Base-by-base conservation (phyloP, 805 yeast genomes). In the Jamesozyma hellenica region DNA sequence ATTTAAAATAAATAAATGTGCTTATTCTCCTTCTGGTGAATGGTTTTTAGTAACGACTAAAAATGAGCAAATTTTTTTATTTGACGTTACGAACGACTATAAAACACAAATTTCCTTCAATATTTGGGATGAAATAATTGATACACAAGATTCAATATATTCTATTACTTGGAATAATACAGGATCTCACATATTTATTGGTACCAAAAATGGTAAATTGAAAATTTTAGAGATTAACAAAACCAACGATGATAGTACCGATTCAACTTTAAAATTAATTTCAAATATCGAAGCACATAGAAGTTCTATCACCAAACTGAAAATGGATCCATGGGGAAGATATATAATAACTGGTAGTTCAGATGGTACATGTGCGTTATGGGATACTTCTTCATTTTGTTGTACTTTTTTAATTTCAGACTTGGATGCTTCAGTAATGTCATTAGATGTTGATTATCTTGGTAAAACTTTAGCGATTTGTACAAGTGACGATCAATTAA, bases 301-400 rank as follows among this genome's bases (percentile, higher is more conserved):
- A 31, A 69, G 79, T 1, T 60, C 77, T 1, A 67, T 73, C 3
- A 67, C 72, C 3, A 50, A 70, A 25, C 42, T 75, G 12, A 58
- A 60, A 14, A 55, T 75, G 38, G 82, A 75, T 48, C 78, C 79
- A 3, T 51, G 65, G 36, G 85, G 80, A 0, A 48, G 58, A 17
- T 70, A 55, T 46, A 41, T 79, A 10, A 68, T 71, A 2, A 69
- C 68, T 2, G 85, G 82, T 0, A 64, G 79, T 15, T 36, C 41
- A 8, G 61, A 56, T 42, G 59, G 61, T 8, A 43, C 48, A 11
- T 51, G 56, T 15, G 42, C 46, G 4, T 28, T 50, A 11, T 58
- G 63, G 63, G 47, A 48, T 19, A 15, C 49, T 11, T 13, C 16
- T 5, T 38, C 45, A 1, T 39, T 58, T 39, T 41, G 50, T 28